Base-by-base conservation (phyloP, 129 eudicot genomes). In the Tanacetum coccineum region DNA sequence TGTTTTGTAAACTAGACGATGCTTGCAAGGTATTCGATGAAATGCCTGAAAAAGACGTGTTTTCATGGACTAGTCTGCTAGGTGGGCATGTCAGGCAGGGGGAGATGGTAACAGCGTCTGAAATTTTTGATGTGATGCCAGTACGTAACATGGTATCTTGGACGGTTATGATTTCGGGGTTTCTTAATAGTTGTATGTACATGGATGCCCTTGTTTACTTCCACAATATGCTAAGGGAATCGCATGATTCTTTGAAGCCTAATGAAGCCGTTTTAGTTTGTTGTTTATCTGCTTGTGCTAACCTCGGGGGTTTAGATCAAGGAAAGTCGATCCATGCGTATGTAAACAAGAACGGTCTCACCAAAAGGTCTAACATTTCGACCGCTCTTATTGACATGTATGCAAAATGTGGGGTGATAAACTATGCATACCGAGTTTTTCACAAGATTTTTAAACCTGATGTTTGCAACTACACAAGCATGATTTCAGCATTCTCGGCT, bases 251-350 rank as follows among this genome's bases (percentile, higher is more conserved):
- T 18, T 32, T 66, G 59, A 84, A 72, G 75, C 87, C 87, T 36
- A 93, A 87, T 54, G 99, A 93, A 77, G 96, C 96, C 15, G 81
- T 83, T 71, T 80, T 93, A 71, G 98, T 88, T 68, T 88, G 91
- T 79, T 83, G 92, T 26, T 71, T 93, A 62, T 86, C 95, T 64
- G 96, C 96, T 13, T 89, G 95, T 73, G 86, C 96, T 70, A 84
- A 84, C 68, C 91, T 89, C 39, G 95, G 95, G 55, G 88, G 85
- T 49, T 81, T 93, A 46, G 80, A 86, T 73, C 87, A 82, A 67
- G 99, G 96, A 26, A 79, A 75, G 52, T 73, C 75, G 79, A 84
- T 89, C 61, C 92, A 81, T 57, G 76, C 40, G 11, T 89, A 82
- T 78, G 62, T 89, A 49, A 58, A 70, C 52, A 82, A 79, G 42